Evolutionary conservation across 495 filamentous ascomycete genomes (phyloP).

Genomic region (Talaromyces adpressus): DNA sequence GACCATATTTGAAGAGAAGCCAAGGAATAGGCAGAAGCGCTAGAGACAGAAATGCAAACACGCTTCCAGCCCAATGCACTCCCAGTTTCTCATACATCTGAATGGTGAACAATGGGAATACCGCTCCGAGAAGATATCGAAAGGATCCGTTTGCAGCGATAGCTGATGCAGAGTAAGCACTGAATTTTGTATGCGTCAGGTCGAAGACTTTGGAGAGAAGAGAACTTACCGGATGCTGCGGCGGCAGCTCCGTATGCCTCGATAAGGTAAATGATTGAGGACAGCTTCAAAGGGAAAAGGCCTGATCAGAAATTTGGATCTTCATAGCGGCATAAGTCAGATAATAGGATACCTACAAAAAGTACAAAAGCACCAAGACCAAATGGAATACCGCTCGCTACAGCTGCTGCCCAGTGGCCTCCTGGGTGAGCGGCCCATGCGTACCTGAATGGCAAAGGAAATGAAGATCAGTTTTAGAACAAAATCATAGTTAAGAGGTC

Average conservation of each 20-base stretch:
- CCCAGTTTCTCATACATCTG: conserved; percentile 6
- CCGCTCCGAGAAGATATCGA: conserved; percentile 48
- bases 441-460: neutral
- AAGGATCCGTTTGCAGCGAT: conserved; percentile 51
- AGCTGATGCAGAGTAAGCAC: conserved; percentile 46
- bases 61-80: conserved; percentile 10
- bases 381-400: conserved; percentile 5
- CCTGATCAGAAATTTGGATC: neutral
- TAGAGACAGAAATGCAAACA: conserved; percentile 10
- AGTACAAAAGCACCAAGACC: conserved; percentile 4
- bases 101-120: conserved; percentile 42
- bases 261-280: conserved; percentile 32
- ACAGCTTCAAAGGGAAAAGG: neutral
- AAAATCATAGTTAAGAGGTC: neutral
- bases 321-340: neutral
- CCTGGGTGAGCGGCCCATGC: conserved; percentile 1
- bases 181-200: conserved; percentile 46
- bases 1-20: conserved; percentile 1
- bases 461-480: neutral
- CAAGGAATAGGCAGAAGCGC: conserved; percentile 8
- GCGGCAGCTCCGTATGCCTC: conserved; percentile 48
- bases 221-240: conserved; percentile 31
- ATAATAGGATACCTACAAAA: neutral
- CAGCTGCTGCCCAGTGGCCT: conserved; percentile 1
- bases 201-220: conserved; percentile 19